A percentile compares a stretch with the other conserved stretches of the same genome.
These are phyloP conservation scores for Hyaloperonospora arabidopsidis DNA, from an alignment of 352 stramenopile species.

Conservation along the genomic window DNA sequence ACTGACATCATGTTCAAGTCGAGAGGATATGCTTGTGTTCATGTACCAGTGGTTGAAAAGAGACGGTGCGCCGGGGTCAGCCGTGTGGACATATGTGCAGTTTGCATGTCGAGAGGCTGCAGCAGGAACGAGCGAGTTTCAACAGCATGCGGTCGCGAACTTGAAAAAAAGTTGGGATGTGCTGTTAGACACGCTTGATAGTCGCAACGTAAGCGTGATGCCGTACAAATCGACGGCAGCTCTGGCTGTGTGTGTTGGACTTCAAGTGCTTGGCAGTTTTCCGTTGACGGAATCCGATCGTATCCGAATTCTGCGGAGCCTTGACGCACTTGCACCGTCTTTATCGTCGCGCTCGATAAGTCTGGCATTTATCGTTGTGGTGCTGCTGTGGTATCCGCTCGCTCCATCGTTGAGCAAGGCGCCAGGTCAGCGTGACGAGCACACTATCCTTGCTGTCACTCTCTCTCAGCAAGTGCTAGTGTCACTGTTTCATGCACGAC, in stretches of 20 bases:
- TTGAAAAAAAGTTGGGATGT: slow-evolving; percentile 16
- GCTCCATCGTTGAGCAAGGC: slow-evolving; percentile 47
- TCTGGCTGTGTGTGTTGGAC: slow-evolving; percentile 39
- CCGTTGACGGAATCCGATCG: slow-evolving; percentile 40
- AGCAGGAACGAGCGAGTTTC: slow-evolving; percentile 13
- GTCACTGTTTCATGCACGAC: slow-evolving; percentile 36
- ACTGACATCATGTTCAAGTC: slow-evolving; percentile 13
- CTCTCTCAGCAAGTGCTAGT: slow-evolving; percentile 57
- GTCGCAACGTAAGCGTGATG: slow-evolving; percentile 7
- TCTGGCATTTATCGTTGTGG: slow-evolving; percentile 45
- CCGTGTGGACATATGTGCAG: slow-evolving; percentile 24
- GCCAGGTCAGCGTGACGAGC: slow-evolving; percentile 50
- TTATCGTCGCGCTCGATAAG: slow-evolving; percentile 33
- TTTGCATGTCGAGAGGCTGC: slow-evolving; percentile 11
- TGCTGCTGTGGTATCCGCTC: slow-evolving; percentile 52
- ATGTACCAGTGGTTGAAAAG: slow-evolving; percentile 38
- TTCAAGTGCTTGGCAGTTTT: slow-evolving; percentile 43
- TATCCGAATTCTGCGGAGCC: slow-evolving; percentile 35
- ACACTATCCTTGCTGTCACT: slow-evolving; percentile 38
- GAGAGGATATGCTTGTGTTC: slow-evolving; percentile 30
- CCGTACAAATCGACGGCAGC: slow-evolving; percentile 27
- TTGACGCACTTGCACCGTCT: slow-evolving; percentile 29
- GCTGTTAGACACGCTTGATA: slow-evolving; percentile 22
- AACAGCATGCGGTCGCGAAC: slow-evolving; percentile 11
- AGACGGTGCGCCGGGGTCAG: slow-evolving; percentile 15